These are phyloP conservation scores for Rosa persica DNA, from an alignment of 306 rosid species.

Conservation along the genomic window DNA sequence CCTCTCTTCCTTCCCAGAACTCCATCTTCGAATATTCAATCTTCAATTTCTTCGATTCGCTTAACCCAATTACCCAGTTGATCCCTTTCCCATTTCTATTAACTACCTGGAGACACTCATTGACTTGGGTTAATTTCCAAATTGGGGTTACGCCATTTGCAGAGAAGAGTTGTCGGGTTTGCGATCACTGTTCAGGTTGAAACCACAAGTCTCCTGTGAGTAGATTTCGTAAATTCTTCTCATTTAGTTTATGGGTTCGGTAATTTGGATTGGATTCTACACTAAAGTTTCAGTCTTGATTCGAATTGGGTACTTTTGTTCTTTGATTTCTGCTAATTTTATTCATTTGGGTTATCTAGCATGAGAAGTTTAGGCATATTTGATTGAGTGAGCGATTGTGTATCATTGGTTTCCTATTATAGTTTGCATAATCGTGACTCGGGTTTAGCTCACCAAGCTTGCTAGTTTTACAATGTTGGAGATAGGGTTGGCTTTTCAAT, in stretches of 20 bases:
- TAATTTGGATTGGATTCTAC: background rate
- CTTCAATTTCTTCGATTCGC: too few relatives aligned
- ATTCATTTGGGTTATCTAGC: background rate
- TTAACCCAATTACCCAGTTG: too few relatives aligned
- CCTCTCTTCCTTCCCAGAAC: too few relatives aligned
- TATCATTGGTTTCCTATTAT: background rate
- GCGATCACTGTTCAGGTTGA: background rate
- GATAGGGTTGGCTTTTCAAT: background rate
- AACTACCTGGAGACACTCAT: background rate
- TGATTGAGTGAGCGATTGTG: background rate
- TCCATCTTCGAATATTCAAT: too few relatives aligned
- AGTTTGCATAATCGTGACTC: background rate
- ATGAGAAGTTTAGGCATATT: background rate
- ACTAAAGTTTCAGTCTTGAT: slow-evolving; percentile 6
- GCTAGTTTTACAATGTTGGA: background rate
- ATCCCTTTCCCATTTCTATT: too few relatives aligned
- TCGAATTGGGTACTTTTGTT: background rate
- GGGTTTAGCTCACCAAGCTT: slow-evolving; percentile 5
- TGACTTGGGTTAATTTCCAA: background rate
- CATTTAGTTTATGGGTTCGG: slow-evolving; percentile 5
- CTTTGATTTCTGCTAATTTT: background rate
- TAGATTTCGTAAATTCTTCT: background rate
- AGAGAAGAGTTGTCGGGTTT: background rate
- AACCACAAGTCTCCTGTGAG: background rate
- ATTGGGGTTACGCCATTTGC: background rate